Evolutionary conservation across 169 alveolate genomes (phyloP).

Genomic region (Cryptosporidium ubiquitum): DNA sequence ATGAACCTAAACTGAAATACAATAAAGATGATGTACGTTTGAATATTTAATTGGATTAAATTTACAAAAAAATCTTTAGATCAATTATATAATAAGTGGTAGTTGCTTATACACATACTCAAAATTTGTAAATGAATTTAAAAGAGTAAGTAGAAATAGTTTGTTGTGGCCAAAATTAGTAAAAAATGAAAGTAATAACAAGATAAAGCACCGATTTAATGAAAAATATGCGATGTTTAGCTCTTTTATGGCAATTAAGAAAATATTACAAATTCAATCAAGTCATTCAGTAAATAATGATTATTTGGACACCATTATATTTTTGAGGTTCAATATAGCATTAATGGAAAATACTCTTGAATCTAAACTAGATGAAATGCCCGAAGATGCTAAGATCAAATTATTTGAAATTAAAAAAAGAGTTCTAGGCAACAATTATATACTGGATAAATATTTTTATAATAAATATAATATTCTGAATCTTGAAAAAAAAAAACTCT

Average conservation of each 20-base stretch:
- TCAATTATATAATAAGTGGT: conserved; percentile 2
- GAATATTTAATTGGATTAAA: too few species aligned
- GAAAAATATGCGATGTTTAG: conserved; percentile 32
- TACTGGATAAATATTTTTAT: background rate
- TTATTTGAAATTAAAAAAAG: conserved; percentile 16
- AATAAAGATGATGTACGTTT: background rate
- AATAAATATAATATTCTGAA: background rate
- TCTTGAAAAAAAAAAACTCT: background rate
- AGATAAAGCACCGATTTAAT: conserved; percentile 1
- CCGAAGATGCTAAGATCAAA: conserved; percentile 9
- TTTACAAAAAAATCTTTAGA: background rate
- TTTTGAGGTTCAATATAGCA: background rate
- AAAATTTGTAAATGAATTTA: conserved; percentile 21
- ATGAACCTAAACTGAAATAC: background rate
- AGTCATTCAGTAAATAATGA: conserved; percentile 21
- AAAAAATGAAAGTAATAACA: background rate
- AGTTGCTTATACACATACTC: conserved; percentile 30
- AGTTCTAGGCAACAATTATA: background rate
- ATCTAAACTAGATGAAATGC: background rate
- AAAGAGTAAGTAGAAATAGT: conserved; percentile 31
- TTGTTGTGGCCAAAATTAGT: conserved; percentile 48
- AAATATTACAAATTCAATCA: conserved; percentile 13
- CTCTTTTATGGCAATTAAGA: conserved; percentile 30
- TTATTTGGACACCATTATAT: background rate
- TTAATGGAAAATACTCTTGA: background rate